Evolutionary conservation across 2,329 filamentous ascomycete genomes (phyloP).

Genomic region (Botryotinia calthae): DNA sequence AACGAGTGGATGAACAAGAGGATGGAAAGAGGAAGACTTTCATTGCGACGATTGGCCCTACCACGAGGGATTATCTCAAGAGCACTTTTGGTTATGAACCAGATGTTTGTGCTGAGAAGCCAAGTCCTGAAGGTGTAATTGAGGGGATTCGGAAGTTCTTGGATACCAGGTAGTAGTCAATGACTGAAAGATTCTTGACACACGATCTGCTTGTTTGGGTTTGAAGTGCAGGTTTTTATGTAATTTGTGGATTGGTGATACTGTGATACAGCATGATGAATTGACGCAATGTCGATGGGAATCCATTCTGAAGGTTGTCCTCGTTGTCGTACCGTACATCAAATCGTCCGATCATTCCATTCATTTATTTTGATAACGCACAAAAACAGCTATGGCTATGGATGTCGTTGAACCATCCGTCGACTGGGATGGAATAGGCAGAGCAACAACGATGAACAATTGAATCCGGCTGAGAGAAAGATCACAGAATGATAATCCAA

Average conservation of each 20-base stretch:
- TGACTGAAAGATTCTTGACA: not conserved
- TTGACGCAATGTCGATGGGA: not conserved
- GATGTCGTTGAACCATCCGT: not conserved
- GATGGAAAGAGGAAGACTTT: constrained; percentile 49
- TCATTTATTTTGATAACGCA: not conserved
- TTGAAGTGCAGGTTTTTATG: not conserved
- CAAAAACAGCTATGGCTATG: not conserved
- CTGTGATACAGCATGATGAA: not conserved
- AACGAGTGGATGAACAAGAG: constrained; percentile 19
- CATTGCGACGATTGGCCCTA: constrained; percentile 89
- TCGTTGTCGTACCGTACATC: not conserved
- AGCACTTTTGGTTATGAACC: constrained; percentile 64
- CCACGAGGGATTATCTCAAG: constrained; percentile 73
- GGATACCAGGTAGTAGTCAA: not conserved
- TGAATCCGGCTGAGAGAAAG: not conserved
- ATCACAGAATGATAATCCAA: too few species aligned
- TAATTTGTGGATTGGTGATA: not conserved
- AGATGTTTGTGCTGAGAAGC: constrained; percentile 77
- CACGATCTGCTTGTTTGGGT: not conserved
- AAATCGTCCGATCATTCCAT: not conserved
- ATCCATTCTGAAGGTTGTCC: not conserved
- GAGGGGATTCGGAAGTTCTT: constrained; percentile 56
- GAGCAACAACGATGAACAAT: not conserved
- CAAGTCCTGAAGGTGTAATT: constrained; percentile 76
- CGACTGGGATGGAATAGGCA: not conserved